These are phyloP conservation scores for Dactylonectria estremocensis DNA, from an alignment of 2,329 filamentous ascomycete genomes.

Conservation along the genomic window DNA sequence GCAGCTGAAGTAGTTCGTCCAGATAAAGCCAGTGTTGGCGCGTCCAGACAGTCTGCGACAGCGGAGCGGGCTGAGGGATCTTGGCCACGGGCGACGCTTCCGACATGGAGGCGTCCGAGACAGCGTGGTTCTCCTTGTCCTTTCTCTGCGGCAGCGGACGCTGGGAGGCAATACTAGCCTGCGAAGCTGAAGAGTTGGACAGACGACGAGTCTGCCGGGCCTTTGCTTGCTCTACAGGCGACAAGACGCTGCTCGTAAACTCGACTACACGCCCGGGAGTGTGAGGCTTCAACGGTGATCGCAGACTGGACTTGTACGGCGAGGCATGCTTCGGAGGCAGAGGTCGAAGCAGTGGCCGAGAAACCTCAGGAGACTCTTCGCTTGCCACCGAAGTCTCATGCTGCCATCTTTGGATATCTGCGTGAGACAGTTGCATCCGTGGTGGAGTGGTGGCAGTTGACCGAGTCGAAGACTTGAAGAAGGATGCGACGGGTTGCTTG, in stretches of 20 bases:
- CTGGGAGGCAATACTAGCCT: constrained; percentile 32
- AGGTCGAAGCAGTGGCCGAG: constrained; percentile 61
- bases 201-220: constrained; percentile 51
- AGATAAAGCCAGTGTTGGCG: constrained; percentile 69
- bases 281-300: constrained; percentile 71
- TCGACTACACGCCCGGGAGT: constrained; percentile 73
- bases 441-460: constrained; percentile 54
- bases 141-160: constrained; percentile 36
- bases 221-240: constrained; percentile 60
- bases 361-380: constrained; percentile 56
- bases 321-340: constrained; percentile 67
- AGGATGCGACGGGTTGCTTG: constrained; percentile 52
- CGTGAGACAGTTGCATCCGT: constrained; percentile 59
- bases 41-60: constrained; percentile 64
- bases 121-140: constrained; percentile 54
- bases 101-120: constrained; percentile 46
- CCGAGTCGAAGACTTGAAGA: constrained; percentile 56
- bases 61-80: constrained; percentile 35
- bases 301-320: constrained; percentile 70
- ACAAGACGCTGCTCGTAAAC: constrained; percentile 67
- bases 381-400: constrained; percentile 57
- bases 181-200: constrained; percentile 45
- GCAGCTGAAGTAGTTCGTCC: constrained; percentile 66
- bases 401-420: constrained; percentile 60
- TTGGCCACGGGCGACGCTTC: constrained; percentile 48